Base-by-base conservation (phyloP, 208 protist species). In the Crithidia bombi region DNA sequence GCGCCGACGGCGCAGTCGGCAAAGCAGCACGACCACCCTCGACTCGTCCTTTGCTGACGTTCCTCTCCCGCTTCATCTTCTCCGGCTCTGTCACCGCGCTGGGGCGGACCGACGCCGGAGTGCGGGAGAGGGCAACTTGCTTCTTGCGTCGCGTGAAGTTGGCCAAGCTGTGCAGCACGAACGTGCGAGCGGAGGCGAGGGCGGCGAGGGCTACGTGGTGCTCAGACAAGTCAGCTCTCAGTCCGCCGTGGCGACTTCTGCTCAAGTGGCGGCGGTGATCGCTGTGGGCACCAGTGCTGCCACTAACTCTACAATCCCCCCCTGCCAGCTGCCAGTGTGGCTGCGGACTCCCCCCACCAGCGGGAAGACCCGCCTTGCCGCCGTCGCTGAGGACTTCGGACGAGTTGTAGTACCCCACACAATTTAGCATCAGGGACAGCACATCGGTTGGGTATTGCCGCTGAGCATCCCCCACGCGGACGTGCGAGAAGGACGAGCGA, bases 401-500 rank as follows among this genome's bases (percentile, higher is more conserved):
- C 14, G 56, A 36, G 57, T 67, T 67, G 52, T 85, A 71, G 69
- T 91, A 92, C 17, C 85, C 87, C 41, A 93, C 68, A 43, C 91
- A 94, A 52, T 87, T 79, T 41, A 96, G 57, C 21, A 96, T 30
- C 33, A 94, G 71, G 0, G 89, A 92, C 51, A 96, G 82, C 17
- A 96, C 77, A 63, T 96, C 91, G 26, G 87, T 95, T 10, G 90
- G 85, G 54, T 76, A 77, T 25, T 56, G 69, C 2, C 64, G 54
- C 26, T 52, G 57, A 2, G 68, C 65, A 43, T 72, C 67, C 6
- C 74, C 78, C 39, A 85, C 79, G 35, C 81, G 73, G 43, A 92
- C 75, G 56, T 94, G 89, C 3, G 87, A 92, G 55, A 96, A 94
- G 25, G 89, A 89, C 19, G 86, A 76, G 44, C 87, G 87, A 61